Percentiles rank a stretch among this genome's conserved stretches.
These are phyloP conservation scores for Capsicum baccatum DNA, from an alignment of 257 asterid genomes.

Conservation along the genomic window DNA sequence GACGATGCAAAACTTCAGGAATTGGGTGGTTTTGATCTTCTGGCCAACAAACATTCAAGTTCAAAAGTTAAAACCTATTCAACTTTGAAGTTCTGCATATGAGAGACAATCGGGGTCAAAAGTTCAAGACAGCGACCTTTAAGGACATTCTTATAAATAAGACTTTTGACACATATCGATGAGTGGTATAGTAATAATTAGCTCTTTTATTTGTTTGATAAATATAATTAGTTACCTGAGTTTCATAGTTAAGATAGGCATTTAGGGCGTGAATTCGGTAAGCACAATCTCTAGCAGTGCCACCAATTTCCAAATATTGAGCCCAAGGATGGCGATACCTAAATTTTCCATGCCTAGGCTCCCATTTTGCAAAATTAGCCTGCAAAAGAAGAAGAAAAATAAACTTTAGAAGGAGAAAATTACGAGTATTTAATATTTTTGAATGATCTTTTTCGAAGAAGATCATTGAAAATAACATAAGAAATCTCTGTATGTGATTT, in stretches of 20 bases:
- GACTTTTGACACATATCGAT: neutral
- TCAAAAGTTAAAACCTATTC: neutral
- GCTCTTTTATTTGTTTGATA: neutral
- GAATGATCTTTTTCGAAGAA: neutral
- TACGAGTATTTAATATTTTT: neutral
- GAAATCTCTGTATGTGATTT: too few relatives aligned
- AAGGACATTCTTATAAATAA: too few relatives aligned
- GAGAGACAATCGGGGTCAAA: neutral
- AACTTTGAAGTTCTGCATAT: neutral
- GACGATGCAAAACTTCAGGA: neutral
- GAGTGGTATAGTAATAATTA: neutral
- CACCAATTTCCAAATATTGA: conserved; percentile 62
- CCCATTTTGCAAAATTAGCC: conserved; percentile 80
- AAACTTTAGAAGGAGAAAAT: neutral
- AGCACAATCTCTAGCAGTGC: conserved; percentile 57
- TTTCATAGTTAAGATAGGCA: conserved; percentile 48
- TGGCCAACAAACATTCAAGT: neutral
- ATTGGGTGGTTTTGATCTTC: neutral
- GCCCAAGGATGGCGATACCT: conserved; percentile 71
- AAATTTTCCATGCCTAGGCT: conserved; percentile 71
- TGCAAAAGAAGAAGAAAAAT: conserved; percentile 16
- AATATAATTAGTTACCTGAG: conserved; percentile 43
- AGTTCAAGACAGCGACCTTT: neutral
- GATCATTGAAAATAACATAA: too few relatives aligned
- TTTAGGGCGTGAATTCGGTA: conserved; percentile 59